Conservation (phyloP, 2,329 filamentous ascomycete species). For the Fusarium begoniae region DNA sequence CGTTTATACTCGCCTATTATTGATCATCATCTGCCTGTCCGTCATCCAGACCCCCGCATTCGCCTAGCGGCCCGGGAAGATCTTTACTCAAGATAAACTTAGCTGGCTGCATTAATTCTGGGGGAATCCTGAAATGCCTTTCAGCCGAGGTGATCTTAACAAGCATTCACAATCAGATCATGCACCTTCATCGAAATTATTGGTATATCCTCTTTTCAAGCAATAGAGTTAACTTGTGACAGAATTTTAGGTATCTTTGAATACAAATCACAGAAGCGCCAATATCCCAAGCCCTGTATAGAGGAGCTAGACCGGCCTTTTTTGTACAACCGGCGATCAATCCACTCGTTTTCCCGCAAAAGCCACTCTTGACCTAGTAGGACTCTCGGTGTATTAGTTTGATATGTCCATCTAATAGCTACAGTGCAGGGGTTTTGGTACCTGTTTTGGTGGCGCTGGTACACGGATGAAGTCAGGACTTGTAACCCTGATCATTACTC, state of each 20-base stretch:
- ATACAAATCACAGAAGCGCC: not conserved
- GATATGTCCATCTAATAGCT: not conserved
- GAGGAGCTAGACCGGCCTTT: not conserved
- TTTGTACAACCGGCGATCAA: constrained; percentile 19
- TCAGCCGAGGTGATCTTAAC: not conserved
- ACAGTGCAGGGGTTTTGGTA: constrained; percentile 7
- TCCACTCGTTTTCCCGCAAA: not conserved
- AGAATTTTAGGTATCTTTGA: not conserved
- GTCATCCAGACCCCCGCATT: constrained; percentile 16
- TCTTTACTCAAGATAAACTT: constrained; percentile 22
- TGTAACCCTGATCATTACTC: not conserved
- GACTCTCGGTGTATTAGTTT: constrained; percentile 5
- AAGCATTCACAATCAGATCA: not conserved
- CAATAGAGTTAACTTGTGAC: not conserved
- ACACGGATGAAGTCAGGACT: not conserved
- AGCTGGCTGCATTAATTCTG: constrained; percentile 3
- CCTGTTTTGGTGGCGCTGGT: constrained; percentile 20
- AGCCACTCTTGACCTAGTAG: not conserved
- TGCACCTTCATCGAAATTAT: not conserved
- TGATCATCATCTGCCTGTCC: not conserved
- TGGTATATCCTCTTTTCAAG: not conserved
- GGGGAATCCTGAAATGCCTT: not conserved
- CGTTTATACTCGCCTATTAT: not conserved
- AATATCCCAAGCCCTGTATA: constrained; percentile 2
- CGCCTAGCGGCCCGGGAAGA: constrained; percentile 15